These are phyloP conservation scores for Saccharomycodes ludwigii DNA, from an alignment of 805 yeast genomes.

Conservation along the genomic window DNA sequence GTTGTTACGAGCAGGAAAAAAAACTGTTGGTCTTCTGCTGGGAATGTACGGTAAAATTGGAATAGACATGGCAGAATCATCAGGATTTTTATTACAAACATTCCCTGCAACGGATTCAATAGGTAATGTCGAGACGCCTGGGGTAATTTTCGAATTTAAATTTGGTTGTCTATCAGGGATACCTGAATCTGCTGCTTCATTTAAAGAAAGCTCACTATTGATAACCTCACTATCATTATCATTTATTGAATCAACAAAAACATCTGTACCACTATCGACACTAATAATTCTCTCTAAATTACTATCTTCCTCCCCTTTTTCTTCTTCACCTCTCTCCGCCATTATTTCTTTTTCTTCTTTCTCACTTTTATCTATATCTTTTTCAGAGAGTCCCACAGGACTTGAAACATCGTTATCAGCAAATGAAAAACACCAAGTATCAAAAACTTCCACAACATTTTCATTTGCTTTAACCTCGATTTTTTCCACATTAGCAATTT, in stretches of 20 bases:
- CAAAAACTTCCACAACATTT: slow-evolving; percentile 13
- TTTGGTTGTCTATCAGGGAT: background rate
- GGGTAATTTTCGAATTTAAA: no score
- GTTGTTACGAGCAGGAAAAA: no score
- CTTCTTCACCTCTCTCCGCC: background rate
- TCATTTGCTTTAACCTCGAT: slow-evolving; percentile 12
- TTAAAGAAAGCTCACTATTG: background rate
- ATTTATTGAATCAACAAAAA: slow-evolving; percentile 4
- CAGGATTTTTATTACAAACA: no score
- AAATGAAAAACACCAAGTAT: slow-evolving; percentile 14
- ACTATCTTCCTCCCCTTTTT: background rate
- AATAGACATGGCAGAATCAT: no score
- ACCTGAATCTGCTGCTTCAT: background rate
- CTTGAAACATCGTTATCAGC: background rate
- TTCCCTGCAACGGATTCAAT: no score
- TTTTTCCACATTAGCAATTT: slow-evolving; percentile 29
- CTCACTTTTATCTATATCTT: background rate
- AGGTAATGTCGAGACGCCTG: no score
- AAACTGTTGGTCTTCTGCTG: no score
- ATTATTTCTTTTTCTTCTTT: background rate
- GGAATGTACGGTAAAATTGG: no score
- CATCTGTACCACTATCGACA: slow-evolving; percentile 9
- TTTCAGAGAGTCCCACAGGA: background rate
- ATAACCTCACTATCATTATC: background rate
- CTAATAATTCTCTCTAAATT: slow-evolving; percentile 4